Evolutionary conservation across 306 rosid species (phyloP), one percentile per base, ranked within the genome.

Genomic region (Herpetospermum pedunculosum): DNA sequence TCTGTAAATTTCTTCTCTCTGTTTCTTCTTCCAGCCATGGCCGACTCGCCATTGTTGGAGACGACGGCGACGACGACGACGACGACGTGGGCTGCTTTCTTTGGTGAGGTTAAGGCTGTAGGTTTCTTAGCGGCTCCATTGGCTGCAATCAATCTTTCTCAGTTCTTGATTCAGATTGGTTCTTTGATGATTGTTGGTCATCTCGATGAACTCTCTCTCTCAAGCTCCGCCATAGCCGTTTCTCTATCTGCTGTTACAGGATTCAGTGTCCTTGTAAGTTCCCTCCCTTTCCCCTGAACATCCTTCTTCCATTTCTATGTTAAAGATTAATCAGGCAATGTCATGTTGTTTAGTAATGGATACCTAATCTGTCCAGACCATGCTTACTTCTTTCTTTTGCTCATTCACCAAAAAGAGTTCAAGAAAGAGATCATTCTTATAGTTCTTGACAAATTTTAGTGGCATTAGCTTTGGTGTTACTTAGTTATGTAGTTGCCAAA

Each of bases 161-260:
- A 89, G 34, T 85, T 40, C 54, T 2, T 84, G 76, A 72, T 87
- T 40, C 86, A 84, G 73, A 80, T 79, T 26, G 78, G 80, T 38
- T 80, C 96, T 2, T 75, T 38, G 10, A 87, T 87, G 92, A 81
- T 87, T 59, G 84, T 83, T 4, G 96, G 92, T 59, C 92, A 89
- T 25, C 81, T 86, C 0, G 80, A 81, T 28, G 80, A 83, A 60
- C 89, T 89, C 12, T 72, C 83, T 72, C 94, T 86, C 74, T 75
- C 94, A 2, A 62, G 88, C 78, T 64, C 88, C 37, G 77, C 89
- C 76, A 68, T 89, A 4, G 88, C 89, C 60, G 32, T 77, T 37
- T 88, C 94, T 34, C 75, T 88, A 3, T 40, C 86, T 3, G 44
- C 49, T 0, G 89, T 79, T 82, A 78, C 89, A 6, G 95, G 91